Evolutionary conservation across 2,329 filamentous ascomycete species (phyloP).

Genomic region (Zalaria sp.): DNA sequence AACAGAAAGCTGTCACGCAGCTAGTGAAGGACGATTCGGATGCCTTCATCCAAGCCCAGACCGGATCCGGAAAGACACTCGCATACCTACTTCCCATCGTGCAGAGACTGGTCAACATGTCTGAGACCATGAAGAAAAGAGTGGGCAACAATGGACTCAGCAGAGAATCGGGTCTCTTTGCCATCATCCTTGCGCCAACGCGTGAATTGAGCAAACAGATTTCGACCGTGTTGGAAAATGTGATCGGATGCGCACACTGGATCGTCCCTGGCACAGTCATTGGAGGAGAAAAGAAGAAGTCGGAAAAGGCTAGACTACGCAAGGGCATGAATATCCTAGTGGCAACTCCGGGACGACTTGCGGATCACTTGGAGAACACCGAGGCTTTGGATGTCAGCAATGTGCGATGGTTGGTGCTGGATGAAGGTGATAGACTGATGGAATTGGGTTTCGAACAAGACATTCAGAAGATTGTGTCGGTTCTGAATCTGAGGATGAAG

Average conservation of each 20-base stretch:
- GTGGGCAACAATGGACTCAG: conserved; percentile 41
- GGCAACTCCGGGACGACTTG: conserved; percentile 80
- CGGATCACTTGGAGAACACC: conserved; percentile 86
- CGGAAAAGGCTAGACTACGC: conserved; percentile 82
- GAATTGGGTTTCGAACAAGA: conserved; percentile 95
- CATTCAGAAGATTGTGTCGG: conserved; percentile 70
- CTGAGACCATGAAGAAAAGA: conserved; percentile 32
- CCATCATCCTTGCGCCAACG: conserved; percentile 85
- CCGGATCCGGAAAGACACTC: conserved; percentile 91
- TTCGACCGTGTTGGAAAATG: conserved; percentile 66
- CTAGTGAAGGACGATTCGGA: conserved; percentile 70
- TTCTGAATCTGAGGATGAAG: conserved; percentile 55
- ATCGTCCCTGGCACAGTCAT: conserved; percentile 80
- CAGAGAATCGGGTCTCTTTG: conserved; percentile 79
- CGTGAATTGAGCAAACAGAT: conserved; percentile 93
- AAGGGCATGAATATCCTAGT: conserved; percentile 95
- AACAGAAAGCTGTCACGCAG: conserved; percentile 75
- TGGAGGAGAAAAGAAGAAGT: conserved; percentile 58
- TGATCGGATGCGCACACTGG: conserved; percentile 85
- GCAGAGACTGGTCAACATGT: conserved; percentile 70
- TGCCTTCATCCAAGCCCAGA: conserved; percentile 93
- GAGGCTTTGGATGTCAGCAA: conserved; percentile 76
- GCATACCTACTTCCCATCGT: conserved; percentile 91
- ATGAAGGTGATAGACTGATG: conserved; percentile 97
- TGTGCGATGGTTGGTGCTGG: conserved; percentile 84